A percentile compares a stretch with the other conserved stretches of the same genome.
Conservation (phyloP, 2,329 filamentous ascomycete genomes). For the Penicillium concentricum region DNA sequence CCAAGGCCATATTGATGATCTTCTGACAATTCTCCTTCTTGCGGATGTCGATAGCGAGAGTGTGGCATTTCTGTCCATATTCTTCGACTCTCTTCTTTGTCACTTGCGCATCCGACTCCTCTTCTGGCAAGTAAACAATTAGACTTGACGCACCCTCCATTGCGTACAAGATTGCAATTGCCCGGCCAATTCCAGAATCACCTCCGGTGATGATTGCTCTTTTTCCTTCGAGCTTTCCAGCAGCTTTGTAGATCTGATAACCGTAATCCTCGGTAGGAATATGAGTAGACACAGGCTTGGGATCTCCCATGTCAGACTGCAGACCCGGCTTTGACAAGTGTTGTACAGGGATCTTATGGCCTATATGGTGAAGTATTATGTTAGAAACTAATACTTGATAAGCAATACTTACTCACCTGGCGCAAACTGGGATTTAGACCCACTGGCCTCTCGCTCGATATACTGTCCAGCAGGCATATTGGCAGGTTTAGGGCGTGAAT, state of each 20-base stretch:
- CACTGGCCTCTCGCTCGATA: constrained; percentile 21
- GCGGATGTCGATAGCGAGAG: constrained; percentile 64
- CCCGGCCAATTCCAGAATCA: constrained; percentile 75
- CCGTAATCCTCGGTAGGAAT: constrained; percentile 67
- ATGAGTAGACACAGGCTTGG: constrained; percentile 61
- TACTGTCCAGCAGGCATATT: constrained; percentile 17
- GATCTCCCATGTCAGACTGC: constrained; percentile 56
- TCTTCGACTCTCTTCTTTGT: constrained; percentile 70
- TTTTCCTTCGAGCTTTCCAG: constrained; percentile 72
- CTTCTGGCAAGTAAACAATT: constrained; percentile 72
- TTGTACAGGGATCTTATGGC: constrained; percentile 52
- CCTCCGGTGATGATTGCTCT: constrained; percentile 79
- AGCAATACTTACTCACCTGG: constrained; percentile 22
- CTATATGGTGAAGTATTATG: constrained; percentile 28
- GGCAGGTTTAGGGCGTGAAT: neutral
- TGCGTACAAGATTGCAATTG: constrained; percentile 73
- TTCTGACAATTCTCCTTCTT: constrained; percentile 67
- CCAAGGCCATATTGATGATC: constrained; percentile 64
- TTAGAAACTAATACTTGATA: neutral
- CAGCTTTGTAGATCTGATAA: constrained; percentile 69
- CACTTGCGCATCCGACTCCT: constrained; percentile 72
- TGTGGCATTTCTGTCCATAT: constrained; percentile 63
- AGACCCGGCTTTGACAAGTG: constrained; percentile 55
- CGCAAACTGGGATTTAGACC: constrained; percentile 35
- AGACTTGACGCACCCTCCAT: constrained; percentile 75